Conservation (phyloP, 2,329 filamentous ascomycete species). For the Microdochium nivale region DNA sequence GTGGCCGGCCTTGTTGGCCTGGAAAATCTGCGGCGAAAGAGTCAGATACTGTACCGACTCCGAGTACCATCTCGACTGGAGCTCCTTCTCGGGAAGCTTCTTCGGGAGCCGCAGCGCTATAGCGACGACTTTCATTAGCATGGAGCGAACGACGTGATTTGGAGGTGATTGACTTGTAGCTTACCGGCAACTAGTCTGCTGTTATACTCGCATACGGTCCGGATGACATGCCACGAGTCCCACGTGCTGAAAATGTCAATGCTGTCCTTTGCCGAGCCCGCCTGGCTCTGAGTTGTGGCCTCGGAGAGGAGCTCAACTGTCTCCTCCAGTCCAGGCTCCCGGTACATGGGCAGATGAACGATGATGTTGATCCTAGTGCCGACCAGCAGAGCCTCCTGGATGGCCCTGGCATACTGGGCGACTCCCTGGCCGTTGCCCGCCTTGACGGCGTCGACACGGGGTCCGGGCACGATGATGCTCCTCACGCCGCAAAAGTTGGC, state of each 20-base stretch:
- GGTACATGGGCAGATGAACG: constrained; percentile 77
- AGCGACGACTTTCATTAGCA: constrained; percentile 6
- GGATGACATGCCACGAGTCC: constrained; percentile 90
- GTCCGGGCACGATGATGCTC: constrained; percentile 75
- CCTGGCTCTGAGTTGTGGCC: constrained; percentile 28
- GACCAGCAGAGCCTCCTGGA: constrained; percentile 69
- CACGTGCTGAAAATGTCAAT: constrained; percentile 71
- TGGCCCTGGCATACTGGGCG: constrained; percentile 73
- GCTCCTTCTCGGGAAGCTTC: constrained; percentile 47
- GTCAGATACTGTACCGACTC: constrained; percentile 58
- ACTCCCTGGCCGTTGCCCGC: constrained; percentile 39
- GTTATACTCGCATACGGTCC: constrained; percentile 79
- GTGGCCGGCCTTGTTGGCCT: constrained; percentile 50
- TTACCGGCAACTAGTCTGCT: constrained; percentile 75
- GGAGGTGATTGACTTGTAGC: constrained; percentile 19
- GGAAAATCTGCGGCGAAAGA: constrained; percentile 44
- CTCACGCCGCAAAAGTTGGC: constrained; percentile 89
- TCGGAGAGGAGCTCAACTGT: constrained; percentile 42
- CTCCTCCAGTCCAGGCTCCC: constrained; percentile 53
- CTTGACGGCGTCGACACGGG: constrained; percentile 52
- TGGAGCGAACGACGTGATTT: background rate
- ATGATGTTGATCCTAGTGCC: constrained; percentile 72
- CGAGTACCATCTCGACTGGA: constrained; percentile 61
- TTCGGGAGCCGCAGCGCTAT: constrained; percentile 49
- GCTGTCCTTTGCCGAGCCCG: constrained; percentile 28